Evolutionary conservation across 129 eudicot species (phyloP), one percentile per base, ranked within the genome.

Genomic region (Oenanthe sinensis): DNA sequence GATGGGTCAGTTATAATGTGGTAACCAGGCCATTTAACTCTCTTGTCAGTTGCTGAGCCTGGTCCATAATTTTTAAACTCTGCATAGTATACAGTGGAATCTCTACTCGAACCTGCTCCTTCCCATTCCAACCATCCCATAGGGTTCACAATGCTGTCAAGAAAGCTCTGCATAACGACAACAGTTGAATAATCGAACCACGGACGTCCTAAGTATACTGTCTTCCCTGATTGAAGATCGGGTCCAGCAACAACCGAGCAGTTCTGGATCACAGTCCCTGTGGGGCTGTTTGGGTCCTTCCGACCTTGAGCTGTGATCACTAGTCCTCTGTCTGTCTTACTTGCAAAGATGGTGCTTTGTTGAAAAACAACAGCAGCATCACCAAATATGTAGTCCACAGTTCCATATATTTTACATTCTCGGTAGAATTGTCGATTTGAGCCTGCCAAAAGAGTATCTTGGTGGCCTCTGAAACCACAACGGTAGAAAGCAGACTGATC

Each of bases 341-440:
- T 71, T 71, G 49, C 75, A 71, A 15, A 71, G 12, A 71, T 71
- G 28, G n/a, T 19, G 49, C 75, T 36, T 17, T 71, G 5, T 40
- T 40, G 75, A 71, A 24, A 62, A 62, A 62, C 69, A 3, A 5
- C 69, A 24, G 49, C 47, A n/a, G 75, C 75, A 20, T 39, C 22
- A 6, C 75, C 75, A 39, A 20, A 71, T 37, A 71, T 71, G 75
- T 15, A 71, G 75, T 71, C 75, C 3, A 71, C 75, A 9, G 75
- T 71, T 20, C 75, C 75, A 8, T 39, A 71, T 40, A 71, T 71
- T 2, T 37, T 1, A 39, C 75, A 71, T 19, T 20, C 28, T 39
- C 33, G 19, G 30, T 71, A 71, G 26, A 71, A 71, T 71, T 71
- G 75, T 39, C 49, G 49, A 17, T 71, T 39, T 14, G 28, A 17